Base-by-base conservation (phyloP, 805 yeast species). In the Candida andamanensis region DNA sequence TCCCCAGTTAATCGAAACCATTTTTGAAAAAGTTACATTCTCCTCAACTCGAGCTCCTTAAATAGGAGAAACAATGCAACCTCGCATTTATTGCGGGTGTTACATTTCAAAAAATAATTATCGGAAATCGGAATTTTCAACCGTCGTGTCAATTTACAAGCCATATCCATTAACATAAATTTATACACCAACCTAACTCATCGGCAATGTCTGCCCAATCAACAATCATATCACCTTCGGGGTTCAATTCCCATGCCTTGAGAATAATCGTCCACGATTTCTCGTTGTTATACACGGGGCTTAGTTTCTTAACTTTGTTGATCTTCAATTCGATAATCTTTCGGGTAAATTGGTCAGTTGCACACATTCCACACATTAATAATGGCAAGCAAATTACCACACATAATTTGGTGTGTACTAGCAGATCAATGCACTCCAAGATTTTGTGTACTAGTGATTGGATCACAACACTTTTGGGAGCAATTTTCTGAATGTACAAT, bases 1-100 rank as follows among this genome's bases (percentile, higher is more conserved):
- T 16, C 74, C 76, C 75, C 76, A 70, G 24, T 53, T 41, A n/a
- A 41, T 16, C 6, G 30, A 29, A 16, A 32, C 28, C 40, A 39
- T 39, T 6, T n/a, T n/a, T n/a, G 29, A 14, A 12, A 6, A 14
- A 6, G 6, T 25, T 15, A 12, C n/a, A n/a, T n/a, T n/a, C n/a
- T n/a, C n/a, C n/a, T n/a, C n/a, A n/a, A n/a, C n/a, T n/a, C n/a
- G n/a, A n/a, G n/a, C n/a, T n/a, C n/a, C n/a, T n/a, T n/a, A n/a
- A n/a, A n/a, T n/a, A 19, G 8, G 22, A 19, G 11, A 19, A 19
- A 19, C 22, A 8, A 11, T 8, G 11, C 10, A 19, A 19, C 11
- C 22, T 19, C 22, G 11, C 22, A 8, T 19, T 19, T 19, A 8
- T 19, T 11, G n/a, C n/a, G n/a, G n/a, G n/a, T n/a, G n/a, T n/a